Conservation (phyloP, 2,329 filamentous ascomycete genomes). For the Talaromyces sp. region DNA sequence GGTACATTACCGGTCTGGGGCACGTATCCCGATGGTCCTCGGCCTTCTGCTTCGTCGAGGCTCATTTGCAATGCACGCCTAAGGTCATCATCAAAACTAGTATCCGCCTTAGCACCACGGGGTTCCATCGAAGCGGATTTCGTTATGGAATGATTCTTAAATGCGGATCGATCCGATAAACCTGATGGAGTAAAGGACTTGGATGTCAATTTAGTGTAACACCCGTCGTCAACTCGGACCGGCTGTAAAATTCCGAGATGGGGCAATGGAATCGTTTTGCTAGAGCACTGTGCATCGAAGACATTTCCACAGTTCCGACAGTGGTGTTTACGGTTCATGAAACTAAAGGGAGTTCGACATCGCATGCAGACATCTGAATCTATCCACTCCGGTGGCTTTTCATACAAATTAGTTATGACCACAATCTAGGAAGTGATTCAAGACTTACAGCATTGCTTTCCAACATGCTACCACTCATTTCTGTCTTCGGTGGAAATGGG, state of each 20-base stretch:
- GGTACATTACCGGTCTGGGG: constrained; percentile 59
- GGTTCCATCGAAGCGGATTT: constrained; percentile 86
- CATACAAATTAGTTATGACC: not conserved
- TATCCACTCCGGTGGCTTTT: constrained; percentile 89
- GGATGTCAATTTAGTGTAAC: constrained; percentile 84
- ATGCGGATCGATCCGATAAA: constrained; percentile 43
- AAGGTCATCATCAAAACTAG: constrained; percentile 91
- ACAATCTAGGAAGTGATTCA: not conserved
- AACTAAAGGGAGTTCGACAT: constrained; percentile 91
- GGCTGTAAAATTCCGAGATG: constrained; percentile 90
- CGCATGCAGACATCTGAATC: constrained; percentile 99
- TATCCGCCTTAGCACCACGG: constrained; percentile 81
- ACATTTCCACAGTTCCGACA: constrained; percentile 97
- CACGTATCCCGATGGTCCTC: constrained; percentile 70
- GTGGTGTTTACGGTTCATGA: constrained; percentile 98
- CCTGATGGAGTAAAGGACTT: constrained; percentile 56
- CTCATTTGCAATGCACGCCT: constrained; percentile 96
- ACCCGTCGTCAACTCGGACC: constrained; percentile 94
- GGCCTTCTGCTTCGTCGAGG: constrained; percentile 83
- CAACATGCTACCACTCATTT: constrained; percentile 94
- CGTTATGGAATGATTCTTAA: constrained; percentile 55
- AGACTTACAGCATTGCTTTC: constrained; percentile 86
- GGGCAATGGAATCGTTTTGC: constrained; percentile 82
- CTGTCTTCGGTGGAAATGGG: constrained; percentile 81
- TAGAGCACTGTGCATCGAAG: constrained; percentile 93